Evolutionary conservation across 306 rosid genomes (phyloP).

Genomic region (Dryas alaskensis): DNA sequence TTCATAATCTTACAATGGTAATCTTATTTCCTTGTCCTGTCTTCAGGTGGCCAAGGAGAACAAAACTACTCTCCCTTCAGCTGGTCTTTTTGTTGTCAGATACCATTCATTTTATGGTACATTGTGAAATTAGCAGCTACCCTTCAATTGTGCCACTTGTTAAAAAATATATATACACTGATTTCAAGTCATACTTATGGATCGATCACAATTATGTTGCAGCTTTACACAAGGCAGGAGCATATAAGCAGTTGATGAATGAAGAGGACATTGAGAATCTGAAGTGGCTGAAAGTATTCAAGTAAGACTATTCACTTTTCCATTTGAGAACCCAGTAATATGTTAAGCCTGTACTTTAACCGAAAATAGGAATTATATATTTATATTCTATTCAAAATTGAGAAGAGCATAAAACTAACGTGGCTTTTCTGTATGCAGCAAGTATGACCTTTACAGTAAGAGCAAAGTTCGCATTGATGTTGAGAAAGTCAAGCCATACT

Average conservation of each 20-base stretch:
- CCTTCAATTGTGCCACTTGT: neutral
- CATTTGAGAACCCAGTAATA: neutral
- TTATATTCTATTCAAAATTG: neutral
- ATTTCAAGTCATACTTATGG: neutral
- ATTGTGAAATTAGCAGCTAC: neutral
- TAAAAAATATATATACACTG: neutral
- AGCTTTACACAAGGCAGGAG: slow-evolving; percentile 30
- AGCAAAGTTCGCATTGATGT: slow-evolving; percentile 32
- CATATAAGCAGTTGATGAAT: slow-evolving; percentile 33
- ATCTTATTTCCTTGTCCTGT: neutral
- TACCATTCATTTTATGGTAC: slow-evolving; percentile 38
- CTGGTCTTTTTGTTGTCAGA: slow-evolving; percentile 34
- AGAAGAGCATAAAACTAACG: neutral
- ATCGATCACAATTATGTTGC: slow-evolving; percentile 2
- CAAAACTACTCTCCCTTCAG: slow-evolving; percentile 24
- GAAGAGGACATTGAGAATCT: slow-evolving; percentile 26
- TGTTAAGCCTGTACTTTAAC: neutral
- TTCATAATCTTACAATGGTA: neutral
- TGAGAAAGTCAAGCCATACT: slow-evolving; percentile 31
- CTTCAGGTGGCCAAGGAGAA: slow-evolving; percentile 33
- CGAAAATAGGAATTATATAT: neutral
- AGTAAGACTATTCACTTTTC: slow-evolving; percentile 10
- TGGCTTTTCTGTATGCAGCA: slow-evolving; percentile 15
- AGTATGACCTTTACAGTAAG: slow-evolving; percentile 35
- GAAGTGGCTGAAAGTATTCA: slow-evolving; percentile 37